Conservation (phyloP, 2,329 filamentous ascomycete genomes). For the Diaporthe sp. region DNA sequence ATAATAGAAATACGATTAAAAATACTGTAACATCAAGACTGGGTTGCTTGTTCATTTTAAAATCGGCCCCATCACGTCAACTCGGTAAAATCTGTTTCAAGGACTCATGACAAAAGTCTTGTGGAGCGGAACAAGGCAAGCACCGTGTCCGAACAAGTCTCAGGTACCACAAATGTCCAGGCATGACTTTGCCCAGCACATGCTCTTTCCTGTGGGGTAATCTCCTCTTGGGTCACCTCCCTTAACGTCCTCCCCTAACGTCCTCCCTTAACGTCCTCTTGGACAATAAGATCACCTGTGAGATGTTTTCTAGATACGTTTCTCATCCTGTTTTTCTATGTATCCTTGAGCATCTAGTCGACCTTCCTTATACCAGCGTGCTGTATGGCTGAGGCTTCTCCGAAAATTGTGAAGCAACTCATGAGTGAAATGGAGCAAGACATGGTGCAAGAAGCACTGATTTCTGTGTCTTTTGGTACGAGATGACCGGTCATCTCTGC, state of each 20-base stretch:
- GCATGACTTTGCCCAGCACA: background rate
- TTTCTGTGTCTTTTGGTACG: background rate
- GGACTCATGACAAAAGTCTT: background rate
- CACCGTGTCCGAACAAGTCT: background rate
- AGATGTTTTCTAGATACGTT: too few relatives aligned
- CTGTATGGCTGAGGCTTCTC: background rate
- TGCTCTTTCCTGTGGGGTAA: background rate
- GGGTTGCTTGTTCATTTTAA: background rate
- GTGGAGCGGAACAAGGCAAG: too few relatives aligned
- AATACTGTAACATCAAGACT: background rate
- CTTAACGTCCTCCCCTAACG: too few relatives aligned
- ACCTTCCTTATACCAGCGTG: background rate
- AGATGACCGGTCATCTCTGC: too few relatives aligned
- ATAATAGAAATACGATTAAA: slow-evolving; percentile 12
- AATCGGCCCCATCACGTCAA: background rate
- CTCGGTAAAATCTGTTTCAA: background rate
- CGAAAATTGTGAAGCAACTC: background rate
- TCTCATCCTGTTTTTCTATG: too few relatives aligned
- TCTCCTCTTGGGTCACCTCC: background rate
- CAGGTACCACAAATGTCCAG: background rate
- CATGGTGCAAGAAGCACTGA: background rate
- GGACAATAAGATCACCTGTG: background rate
- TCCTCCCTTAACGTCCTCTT: too few relatives aligned
- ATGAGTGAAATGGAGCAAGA: background rate
- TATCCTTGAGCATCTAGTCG: background rate